Evolutionary conservation across 768 basidiomycete species (phyloP), one percentile per base, ranked within the genome.

Genomic region (Suillus decipiens): DNA sequence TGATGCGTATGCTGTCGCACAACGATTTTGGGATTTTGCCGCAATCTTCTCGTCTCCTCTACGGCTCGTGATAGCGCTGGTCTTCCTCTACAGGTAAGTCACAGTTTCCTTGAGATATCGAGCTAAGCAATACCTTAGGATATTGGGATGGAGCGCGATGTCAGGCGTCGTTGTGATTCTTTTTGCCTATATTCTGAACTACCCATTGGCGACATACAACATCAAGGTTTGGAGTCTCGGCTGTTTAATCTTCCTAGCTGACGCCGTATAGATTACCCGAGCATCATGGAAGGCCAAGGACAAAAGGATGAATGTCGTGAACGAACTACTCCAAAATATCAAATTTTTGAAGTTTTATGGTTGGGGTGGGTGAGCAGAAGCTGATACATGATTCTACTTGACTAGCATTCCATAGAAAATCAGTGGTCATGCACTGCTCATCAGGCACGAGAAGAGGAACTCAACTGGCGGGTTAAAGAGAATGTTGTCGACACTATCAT

Each of bases 81-180:
- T 84, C 3, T 93, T 92, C 73, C 79, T 93, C 5, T 91, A 92
- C 73, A 81, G 83, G 91, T 90, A 64, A 69, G 84, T 73, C 7
- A 31, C 8, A 11, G 11, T 6, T 31, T 36, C 31, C 24, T n/a
- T 17, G 34, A 58, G 37, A 33, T 36, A 58, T 61, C 22, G 17
- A 37, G 15, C 33, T 62, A 47, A 63, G 14, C 2, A 28, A 59
- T 42, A 12, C 42, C 61, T 68, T 61, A 92, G 89, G 41, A 77
- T 93, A 42, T 80, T 93, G 33, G 92, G 92, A 6, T 92, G 90
- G 88, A 88, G 88, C 61, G 86, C 89, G 1, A 80, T 92, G 39
- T 84, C 88, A 31, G 90, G 90, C 8, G 87, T 90, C 12, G 79
- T 79, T 9, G 86, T 92, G 14, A 81, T 92, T 36, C 68, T 88